These are phyloP conservation scores for Talaromyces sp. DNA, from an alignment of 2,329 filamentous ascomycete genomes.

Conservation along the genomic window DNA sequence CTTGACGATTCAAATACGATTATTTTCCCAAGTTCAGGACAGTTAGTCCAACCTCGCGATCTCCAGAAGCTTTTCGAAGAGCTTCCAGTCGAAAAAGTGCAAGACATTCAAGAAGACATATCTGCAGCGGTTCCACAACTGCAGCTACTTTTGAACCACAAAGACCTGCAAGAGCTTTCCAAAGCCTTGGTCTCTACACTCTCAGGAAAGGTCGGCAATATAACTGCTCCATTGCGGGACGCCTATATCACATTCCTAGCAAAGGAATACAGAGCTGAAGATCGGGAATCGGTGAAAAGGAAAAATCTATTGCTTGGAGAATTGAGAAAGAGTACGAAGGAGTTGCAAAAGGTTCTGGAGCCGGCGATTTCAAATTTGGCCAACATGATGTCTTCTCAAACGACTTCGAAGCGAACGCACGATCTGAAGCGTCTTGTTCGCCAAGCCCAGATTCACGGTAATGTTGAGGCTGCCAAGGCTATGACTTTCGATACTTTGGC, in stretches of 20 bases:
- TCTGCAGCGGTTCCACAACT: neutral
- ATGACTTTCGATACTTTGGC: constrained; percentile 18
- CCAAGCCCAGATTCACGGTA: constrained; percentile 20
- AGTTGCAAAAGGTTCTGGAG: constrained; percentile 4
- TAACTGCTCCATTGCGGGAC: neutral
- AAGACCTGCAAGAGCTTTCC: constrained; percentile 3
- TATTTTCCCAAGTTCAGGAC: neutral
- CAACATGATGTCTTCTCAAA: constrained; percentile 24
- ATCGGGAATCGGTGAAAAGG: neutral
- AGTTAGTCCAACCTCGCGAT: neutral
- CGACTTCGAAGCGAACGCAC: constrained; percentile 23
- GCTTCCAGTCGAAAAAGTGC: neutral
- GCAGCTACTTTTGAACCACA: constrained; percentile 1
- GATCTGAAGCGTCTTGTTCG: constrained; percentile 23
- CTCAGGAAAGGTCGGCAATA: neutral
- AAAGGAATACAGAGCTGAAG: neutral
- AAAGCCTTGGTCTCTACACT: constrained; percentile 1
- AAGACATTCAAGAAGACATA: constrained; percentile 1
- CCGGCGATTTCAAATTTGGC: constrained; percentile 12
- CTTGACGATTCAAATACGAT: neutral
- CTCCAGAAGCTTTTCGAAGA: constrained; percentile 1
- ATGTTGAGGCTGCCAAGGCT: constrained; percentile 19
- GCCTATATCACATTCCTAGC: neutral
- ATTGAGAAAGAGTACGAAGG: constrained; percentile 6
- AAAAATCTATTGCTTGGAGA: constrained; percentile 3